phyloP scores from a whole-genome alignment of 2,329 filamentous ascomycete genomes.

The Pseudocercospora fuligena region DNA sequence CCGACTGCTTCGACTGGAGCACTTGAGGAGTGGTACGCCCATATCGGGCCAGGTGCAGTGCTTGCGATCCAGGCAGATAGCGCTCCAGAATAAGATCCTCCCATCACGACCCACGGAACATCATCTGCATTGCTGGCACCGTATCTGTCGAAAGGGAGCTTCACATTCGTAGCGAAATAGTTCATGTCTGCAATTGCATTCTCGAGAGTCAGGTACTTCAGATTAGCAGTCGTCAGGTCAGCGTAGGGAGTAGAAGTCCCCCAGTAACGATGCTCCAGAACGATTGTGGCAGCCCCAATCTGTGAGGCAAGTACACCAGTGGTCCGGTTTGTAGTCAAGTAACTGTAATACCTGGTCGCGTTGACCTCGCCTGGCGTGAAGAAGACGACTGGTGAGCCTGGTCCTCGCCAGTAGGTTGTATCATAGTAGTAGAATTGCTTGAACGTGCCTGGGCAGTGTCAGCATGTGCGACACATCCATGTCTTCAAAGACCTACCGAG shows the following conservation, averaged over 20 bases:
- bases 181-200: slow-evolving; percentile 60
- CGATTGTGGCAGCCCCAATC: slow-evolving; percentile 58
- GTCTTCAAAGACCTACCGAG: slow-evolving; percentile 31
- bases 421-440: slow-evolving; percentile 60
- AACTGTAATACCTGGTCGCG: slow-evolving; percentile 54
- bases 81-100: slow-evolving; percentile 63
- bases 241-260: slow-evolving; percentile 60
- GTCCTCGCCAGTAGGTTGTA: slow-evolving; percentile 57
- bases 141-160: slow-evolving; percentile 59
- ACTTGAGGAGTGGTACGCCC: slow-evolving; percentile 64
- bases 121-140: slow-evolving; percentile 55
- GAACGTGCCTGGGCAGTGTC: slow-evolving; percentile 52
- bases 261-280: slow-evolving; percentile 66
- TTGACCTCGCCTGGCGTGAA: slow-evolving; percentile 55
- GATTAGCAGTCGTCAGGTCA: slow-evolving; percentile 56
- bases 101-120: slow-evolving; percentile 61
- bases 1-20: slow-evolving; percentile 61
- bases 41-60: slow-evolving; percentile 60
- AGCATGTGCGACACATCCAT: not conserved
- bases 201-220: slow-evolving; percentile 60
- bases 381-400: slow-evolving; percentile 56
- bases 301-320: slow-evolving; percentile 58
- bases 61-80: slow-evolving; percentile 62
- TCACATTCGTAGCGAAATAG: slow-evolving; percentile 58
- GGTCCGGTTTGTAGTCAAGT: slow-evolving; percentile 56